These are phyloP conservation scores for Metarhizium rileyi DNA, from an alignment of 2,329 filamentous ascomycete species.

Conservation along the genomic window DNA sequence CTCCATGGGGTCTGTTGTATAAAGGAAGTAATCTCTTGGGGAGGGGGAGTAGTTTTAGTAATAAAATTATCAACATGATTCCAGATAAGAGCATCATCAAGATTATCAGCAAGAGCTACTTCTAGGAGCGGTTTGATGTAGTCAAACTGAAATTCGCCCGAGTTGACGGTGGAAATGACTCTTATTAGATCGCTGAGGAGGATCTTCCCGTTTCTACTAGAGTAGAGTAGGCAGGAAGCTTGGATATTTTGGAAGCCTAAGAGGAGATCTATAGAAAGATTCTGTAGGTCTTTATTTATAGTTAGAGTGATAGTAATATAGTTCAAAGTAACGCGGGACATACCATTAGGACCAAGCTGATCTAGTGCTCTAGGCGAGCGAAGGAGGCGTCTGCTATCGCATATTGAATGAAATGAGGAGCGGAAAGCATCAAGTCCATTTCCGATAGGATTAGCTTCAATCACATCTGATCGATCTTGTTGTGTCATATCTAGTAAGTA, in stretches of 20 bases:
- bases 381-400: no score
- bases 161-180: background rate
- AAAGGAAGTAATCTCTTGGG: constrained; percentile 16
- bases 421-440: constrained; percentile 18
- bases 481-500: constrained; percentile 6
- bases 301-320: constrained; percentile 6
- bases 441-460: constrained; percentile 20
- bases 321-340: background rate
- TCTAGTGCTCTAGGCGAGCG: constrained; percentile 9
- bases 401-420: constrained; percentile 14
- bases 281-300: constrained; percentile 16
- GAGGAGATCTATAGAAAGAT: constrained; percentile 15
- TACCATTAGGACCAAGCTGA: constrained; percentile 16
- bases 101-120: background rate
- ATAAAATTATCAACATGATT: background rate
- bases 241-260: constrained; percentile 12
- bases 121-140: background rate
- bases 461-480: constrained; percentile 12
- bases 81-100: background rate
- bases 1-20: constrained; percentile 21
- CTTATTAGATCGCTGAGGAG: background rate
- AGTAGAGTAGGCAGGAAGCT: constrained; percentile 3
- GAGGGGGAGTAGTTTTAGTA: constrained; percentile 15
- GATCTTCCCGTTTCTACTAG: background rate
- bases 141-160: background rate